Evolutionary conservation across 148 eudicot genomes (phyloP).

Genomic region (Spergularia bocconei): DNA sequence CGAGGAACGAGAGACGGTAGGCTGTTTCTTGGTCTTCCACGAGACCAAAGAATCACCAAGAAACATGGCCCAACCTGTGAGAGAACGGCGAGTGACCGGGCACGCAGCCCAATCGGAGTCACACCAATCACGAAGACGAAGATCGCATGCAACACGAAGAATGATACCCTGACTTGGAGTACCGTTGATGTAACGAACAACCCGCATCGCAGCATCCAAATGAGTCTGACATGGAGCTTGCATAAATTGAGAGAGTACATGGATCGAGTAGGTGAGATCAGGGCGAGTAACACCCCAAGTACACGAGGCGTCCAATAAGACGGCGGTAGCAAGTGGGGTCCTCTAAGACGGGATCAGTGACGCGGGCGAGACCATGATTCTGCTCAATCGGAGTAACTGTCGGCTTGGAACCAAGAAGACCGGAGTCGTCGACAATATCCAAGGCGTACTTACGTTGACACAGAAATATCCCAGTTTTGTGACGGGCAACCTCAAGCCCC

Average conservation of each 20-base stretch:
- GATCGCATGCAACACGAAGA: not conserved
- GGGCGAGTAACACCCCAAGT: not conserved
- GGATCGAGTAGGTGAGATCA: not conserved
- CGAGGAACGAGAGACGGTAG: not conserved
- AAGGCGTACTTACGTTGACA: too few species aligned
- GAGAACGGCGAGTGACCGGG: not conserved
- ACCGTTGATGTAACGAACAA: not conserved
- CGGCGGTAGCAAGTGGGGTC: not conserved
- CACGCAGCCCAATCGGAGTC: conserved; percentile 1
- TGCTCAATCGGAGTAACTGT: not conserved
- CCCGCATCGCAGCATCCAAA: conserved; percentile 4
- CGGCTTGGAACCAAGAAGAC: not conserved
- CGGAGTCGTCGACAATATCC: not conserved
- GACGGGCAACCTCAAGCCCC: not conserved
- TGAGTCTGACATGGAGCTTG: conserved; percentile 14
- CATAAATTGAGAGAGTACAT: conserved; percentile 17
- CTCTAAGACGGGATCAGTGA: not conserved
- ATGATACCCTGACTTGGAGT: not conserved
- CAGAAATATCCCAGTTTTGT: too few species aligned
- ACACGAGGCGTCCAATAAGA: not conserved
- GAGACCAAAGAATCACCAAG: not conserved
- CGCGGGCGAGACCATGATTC: not conserved
- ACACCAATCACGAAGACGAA: not conserved
- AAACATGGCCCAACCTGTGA: not conserved
- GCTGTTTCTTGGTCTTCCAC: conserved; percentile 15